A percentile compares a stretch with the other conserved stretches of the same genome.
Conservation (phyloP, 2,329 filamentous ascomycete species). For the Epichloe bromicola region DNA sequence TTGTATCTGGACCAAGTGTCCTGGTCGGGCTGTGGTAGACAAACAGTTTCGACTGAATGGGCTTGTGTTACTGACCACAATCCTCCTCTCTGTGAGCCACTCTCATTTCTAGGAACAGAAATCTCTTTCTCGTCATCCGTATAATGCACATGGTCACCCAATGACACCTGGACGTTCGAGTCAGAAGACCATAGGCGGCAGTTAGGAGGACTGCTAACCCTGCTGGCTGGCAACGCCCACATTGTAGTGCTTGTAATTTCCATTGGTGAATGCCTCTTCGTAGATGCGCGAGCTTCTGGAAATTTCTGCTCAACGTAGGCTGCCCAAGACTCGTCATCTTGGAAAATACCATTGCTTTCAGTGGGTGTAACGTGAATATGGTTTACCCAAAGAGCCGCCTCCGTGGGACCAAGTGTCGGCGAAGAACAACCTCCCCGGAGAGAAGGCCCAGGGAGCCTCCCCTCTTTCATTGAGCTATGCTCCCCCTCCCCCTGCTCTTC, state of each 20-base stretch:
- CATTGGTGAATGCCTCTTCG: constrained; percentile 12
- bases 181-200: not conserved
- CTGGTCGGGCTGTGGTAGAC: constrained; percentile 20
- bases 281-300: constrained; percentile 15
- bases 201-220: not conserved
- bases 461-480: not conserved
- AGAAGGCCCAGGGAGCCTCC: not conserved
- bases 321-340: constrained; percentile 10
- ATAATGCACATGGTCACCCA: not conserved
- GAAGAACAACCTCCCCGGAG: not conserved
- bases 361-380: not conserved
- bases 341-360: constrained; percentile 17
- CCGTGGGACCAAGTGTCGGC: not conserved
- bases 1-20: not conserved
- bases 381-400: not conserved
- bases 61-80: not conserved
- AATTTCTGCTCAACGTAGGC: not conserved
- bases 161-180: not conserved
- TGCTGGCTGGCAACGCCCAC: constrained; percentile 15
- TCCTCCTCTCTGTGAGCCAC: not conserved
- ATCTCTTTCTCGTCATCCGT: not conserved
- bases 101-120: not conserved
- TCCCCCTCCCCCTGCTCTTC: not conserved
- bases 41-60: not conserved
- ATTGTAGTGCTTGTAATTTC: constrained; percentile 23